A percentile compares a stretch with the other conserved stretches of the same genome.
Conservation (phyloP, 306 rosid genomes). For the Castanopsis chinensis region DNA sequence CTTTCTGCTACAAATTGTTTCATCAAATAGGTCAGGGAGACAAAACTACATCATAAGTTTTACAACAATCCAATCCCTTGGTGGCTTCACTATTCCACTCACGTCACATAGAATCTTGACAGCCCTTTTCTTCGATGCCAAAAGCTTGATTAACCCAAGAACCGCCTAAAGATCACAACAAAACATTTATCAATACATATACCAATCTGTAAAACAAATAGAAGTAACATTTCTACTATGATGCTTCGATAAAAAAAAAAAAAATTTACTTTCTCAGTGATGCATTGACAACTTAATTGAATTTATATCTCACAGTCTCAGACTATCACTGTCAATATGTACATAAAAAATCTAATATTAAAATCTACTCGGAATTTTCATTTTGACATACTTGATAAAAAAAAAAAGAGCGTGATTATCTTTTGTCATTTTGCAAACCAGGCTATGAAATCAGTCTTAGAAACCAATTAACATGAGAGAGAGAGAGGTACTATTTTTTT, state of each 20-base stretch:
- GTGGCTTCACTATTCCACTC: conserved; percentile 49
- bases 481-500: background rate
- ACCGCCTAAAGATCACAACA: conserved; percentile 26
- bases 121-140: conserved; percentile 58
- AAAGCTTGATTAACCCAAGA: conserved; percentile 51
- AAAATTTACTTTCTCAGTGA: too few species aligned
- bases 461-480: background rate
- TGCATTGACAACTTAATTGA: background rate
- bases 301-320: background rate
- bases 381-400: background rate
- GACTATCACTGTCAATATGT: too few species aligned
- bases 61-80: conserved; percentile 29
- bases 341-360: background rate
- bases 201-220: background rate
- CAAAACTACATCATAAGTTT: too few species aligned
- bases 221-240: background rate
- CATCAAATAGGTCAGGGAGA: too few species aligned
- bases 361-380: background rate
- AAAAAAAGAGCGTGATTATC: background rate
- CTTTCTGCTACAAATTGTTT: too few species aligned
- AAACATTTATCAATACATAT: conserved; percentile 1
- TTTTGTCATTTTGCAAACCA: background rate
- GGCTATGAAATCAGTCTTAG: background rate
- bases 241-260: background rate
- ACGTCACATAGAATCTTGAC: conserved; percentile 50